phyloP scores from a whole-genome alignment of 1,284 basidiomycete species.

The Ceraceosorus guamensis region DNA sequence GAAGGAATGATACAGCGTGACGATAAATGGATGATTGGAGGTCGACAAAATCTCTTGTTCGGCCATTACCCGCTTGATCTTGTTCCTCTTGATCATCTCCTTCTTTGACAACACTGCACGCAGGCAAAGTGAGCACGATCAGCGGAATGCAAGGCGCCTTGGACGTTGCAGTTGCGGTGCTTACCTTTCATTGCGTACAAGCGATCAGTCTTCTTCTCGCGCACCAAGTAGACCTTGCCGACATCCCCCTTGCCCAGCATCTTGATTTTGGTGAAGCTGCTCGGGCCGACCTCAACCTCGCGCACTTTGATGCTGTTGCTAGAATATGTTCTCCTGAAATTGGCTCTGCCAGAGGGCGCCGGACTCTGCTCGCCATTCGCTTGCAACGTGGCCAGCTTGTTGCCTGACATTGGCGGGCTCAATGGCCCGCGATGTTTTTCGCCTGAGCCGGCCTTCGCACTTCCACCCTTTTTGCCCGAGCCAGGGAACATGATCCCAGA shows the following conservation, averaged over 20 bases:
- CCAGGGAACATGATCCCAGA: constrained; percentile 34
- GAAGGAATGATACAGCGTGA: constrained; percentile 48
- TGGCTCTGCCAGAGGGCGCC: constrained; percentile 48
- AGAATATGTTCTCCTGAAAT: constrained; percentile 86
- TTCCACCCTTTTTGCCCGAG: constrained; percentile 22
- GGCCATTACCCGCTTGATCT: constrained; percentile 47
- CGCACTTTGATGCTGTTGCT: constrained; percentile 95
- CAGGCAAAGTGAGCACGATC: neutral
- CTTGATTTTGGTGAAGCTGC: constrained; percentile 45
- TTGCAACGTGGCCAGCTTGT: constrained; percentile 25
- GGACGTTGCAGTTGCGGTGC: neutral
- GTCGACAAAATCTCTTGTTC: constrained; percentile 45
- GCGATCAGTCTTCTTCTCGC: constrained; percentile 37
- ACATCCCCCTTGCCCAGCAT: constrained; percentile 48
- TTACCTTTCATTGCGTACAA: constrained; percentile 45
- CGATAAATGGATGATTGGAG: constrained; percentile 47
- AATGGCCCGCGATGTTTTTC: neutral
- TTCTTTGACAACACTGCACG: constrained; percentile 40
- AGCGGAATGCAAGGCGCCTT: neutral
- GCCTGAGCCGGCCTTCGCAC: neutral
- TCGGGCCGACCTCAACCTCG: constrained; percentile 42
- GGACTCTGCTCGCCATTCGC: constrained; percentile 20
- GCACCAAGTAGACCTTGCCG: constrained; percentile 46
- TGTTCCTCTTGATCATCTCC: constrained; percentile 48
- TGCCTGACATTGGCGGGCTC: constrained; percentile 41